phyloP scores from a whole-genome alignment of 768 basidiomycete species.

The Lactarius evosmus region DNA sequence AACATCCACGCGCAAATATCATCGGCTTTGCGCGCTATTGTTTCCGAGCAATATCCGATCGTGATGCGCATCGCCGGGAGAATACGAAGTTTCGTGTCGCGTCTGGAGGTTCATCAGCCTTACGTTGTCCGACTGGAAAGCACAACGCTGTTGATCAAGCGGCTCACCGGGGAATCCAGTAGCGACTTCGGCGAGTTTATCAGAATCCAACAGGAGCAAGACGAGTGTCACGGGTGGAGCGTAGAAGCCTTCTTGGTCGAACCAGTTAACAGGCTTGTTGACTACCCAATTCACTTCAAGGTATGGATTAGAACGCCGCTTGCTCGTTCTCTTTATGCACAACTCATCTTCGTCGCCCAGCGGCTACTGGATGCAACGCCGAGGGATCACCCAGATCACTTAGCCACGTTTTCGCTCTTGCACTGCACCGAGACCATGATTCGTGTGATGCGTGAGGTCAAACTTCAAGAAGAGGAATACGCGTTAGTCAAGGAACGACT shows the following conservation, averaged over 20 bases:
- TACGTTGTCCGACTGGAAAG: constrained; percentile 73
- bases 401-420: constrained; percentile 61
- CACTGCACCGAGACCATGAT: constrained; percentile 69
- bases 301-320: constrained; percentile 43
- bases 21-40: constrained; percentile 43
- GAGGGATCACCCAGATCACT: constrained; percentile 63
- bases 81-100: constrained; percentile 58
- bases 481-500: constrained; percentile 63
- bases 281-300: constrained; percentile 69
- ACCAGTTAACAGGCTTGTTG: constrained; percentile 68
- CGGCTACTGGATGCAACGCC: constrained; percentile 68
- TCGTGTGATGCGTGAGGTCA: constrained; percentile 79
- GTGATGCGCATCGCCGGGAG: constrained; percentile 55
- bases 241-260: constrained; percentile 69
- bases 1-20: constrained; percentile 69
- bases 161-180: constrained; percentile 45
- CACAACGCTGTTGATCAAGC: constrained; percentile 51
- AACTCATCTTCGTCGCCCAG: constrained; percentile 41
- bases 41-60: constrained; percentile 42
- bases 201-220: constrained; percentile 54
- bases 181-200: constrained; percentile 87
- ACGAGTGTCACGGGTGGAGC: constrained; percentile 58
- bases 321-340: constrained; percentile 7
- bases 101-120: constrained; percentile 81
- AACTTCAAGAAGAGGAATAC: constrained; percentile 82